Evolutionary conservation across 78 protist species (phyloP).

Genomic region (Dictyostelium intermedium): DNA sequence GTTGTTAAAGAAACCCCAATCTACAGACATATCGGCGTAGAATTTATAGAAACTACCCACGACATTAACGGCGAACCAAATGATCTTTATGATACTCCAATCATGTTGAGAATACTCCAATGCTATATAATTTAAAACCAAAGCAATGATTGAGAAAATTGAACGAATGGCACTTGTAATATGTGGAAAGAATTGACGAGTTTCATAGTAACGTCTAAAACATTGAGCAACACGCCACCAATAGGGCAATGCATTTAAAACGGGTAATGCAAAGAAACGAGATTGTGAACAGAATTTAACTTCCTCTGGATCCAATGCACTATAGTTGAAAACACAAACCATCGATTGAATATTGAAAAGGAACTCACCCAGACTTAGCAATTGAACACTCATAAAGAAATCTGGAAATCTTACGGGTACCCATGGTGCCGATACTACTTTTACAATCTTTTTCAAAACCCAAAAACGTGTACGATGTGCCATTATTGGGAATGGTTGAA

Average conservation of each 20-base stretch:
- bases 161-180: conserved; percentile 72
- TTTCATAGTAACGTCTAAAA: conserved; percentile 71
- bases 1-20: conserved; percentile 55
- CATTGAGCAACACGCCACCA: conserved; percentile 68
- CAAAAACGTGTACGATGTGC: conserved; percentile 49
- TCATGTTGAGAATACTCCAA: neutral
- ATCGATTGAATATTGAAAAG: conserved; percentile 73
- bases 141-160: conserved; percentile 21
- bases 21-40: conserved; percentile 63
- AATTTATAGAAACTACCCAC: conserved; percentile 69
- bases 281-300: conserved; percentile 21
- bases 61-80: conserved; percentile 31
- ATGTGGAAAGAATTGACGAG: conserved; percentile 64
- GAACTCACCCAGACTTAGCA: conserved; percentile 40
- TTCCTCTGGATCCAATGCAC: conserved; percentile 11
- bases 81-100: conserved; percentile 3
- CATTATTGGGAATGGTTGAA: conserved; percentile 51
- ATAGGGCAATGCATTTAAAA: conserved; percentile 38
- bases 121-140: conserved; percentile 40
- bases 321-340: conserved; percentile 64
- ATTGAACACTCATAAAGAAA: conserved; percentile 67
- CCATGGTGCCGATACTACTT: conserved; percentile 52
- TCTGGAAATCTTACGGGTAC: conserved; percentile 62
- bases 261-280: conserved; percentile 30
- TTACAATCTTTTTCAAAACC: conserved; percentile 43